Percentiles rank a stretch among this genome's conserved stretches.
phyloP scores from a whole-genome alignment of 805 yeast genomes.

The Millerozyma miso region DNA sequence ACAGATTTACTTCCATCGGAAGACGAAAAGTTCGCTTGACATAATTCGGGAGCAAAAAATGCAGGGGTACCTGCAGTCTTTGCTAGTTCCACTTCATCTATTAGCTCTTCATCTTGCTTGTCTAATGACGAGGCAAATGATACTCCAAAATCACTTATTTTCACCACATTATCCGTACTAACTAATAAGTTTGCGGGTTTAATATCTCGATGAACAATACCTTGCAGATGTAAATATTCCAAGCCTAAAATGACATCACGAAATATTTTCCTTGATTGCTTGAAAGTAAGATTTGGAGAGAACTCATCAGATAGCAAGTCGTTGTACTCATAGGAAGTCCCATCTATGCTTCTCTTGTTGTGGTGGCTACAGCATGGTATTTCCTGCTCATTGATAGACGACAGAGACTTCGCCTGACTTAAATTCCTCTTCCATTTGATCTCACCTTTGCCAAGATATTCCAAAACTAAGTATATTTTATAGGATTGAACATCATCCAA shows the following conservation, averaged over 20 bases:
- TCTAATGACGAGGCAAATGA: constrained; percentile 60
- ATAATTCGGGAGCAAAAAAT: constrained; percentile 90
- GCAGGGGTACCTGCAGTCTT: constrained; percentile 99
- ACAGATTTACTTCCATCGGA: constrained; percentile 7
- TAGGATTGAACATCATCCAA: constrained; percentile 80
- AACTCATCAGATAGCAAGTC: constrained; percentile 22
- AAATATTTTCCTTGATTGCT: constrained; percentile 65
- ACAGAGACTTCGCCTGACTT: neutral
- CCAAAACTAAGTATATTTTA: constrained; percentile 86
- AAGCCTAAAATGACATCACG: constrained; percentile 84
- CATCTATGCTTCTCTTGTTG: constrained; percentile 5
- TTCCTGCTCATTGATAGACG: constrained; percentile 30
- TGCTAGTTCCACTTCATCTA: constrained; percentile 72
- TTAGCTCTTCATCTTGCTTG: constrained; percentile 41
- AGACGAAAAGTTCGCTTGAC: constrained; percentile 50
- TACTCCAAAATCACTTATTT: constrained; percentile 96
- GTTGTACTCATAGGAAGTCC: constrained; percentile 15
- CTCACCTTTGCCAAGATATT: constrained; percentile 88
- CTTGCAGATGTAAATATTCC: constrained; percentile 86
- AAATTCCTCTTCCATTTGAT: constrained; percentile 62
- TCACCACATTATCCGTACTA: constrained; percentile 65
- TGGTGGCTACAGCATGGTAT: constrained; percentile 28
- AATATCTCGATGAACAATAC: constrained; percentile 91
- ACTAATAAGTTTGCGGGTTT: constrained; percentile 90
- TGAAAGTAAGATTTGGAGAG: constrained; percentile 61